Evolutionary conservation across 2,329 filamentous ascomycete genomes (phyloP).

Genomic region (Alternaria sp.): DNA sequence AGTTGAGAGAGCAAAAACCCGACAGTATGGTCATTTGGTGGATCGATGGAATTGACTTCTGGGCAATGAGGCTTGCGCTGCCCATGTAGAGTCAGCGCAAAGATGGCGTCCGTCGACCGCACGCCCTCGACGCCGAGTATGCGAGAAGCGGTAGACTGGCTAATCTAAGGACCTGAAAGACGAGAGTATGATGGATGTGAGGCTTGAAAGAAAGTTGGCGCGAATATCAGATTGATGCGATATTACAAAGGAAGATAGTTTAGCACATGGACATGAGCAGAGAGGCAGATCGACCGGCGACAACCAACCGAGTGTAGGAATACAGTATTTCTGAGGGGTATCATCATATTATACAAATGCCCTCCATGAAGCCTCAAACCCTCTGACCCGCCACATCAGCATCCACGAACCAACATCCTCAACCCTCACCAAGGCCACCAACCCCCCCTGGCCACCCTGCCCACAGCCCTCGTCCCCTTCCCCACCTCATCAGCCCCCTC

Average conservation of each 20-base stretch:
- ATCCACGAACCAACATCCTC: background rate
- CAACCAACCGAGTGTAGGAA: background rate
- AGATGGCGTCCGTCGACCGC: background rate
- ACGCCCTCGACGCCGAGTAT: background rate
- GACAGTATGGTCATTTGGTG: background rate
- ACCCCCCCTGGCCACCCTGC: constrained; percentile 22
- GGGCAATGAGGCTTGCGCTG: background rate
- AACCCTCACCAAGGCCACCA: constrained; percentile 36
- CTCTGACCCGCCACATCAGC: background rate
- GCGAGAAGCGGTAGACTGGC: background rate
- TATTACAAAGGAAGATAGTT: background rate
- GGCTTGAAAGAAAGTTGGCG: background rate
- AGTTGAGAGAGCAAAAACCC: background rate
- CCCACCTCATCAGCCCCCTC: constrained; percentile 22
- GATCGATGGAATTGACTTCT: background rate
- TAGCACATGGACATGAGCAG: background rate
- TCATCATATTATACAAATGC: background rate
- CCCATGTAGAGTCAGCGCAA: background rate
- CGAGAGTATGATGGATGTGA: too few relatives aligned
- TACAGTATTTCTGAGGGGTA: background rate
- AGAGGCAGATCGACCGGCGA: background rate
- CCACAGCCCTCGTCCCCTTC: constrained; percentile 19
- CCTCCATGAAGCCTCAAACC: background rate
- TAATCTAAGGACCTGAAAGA: background rate
- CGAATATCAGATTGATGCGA: background rate